Base-by-base conservation (phyloP, 164 flowering plant species). In the Umbilicus rupestris region DNA sequence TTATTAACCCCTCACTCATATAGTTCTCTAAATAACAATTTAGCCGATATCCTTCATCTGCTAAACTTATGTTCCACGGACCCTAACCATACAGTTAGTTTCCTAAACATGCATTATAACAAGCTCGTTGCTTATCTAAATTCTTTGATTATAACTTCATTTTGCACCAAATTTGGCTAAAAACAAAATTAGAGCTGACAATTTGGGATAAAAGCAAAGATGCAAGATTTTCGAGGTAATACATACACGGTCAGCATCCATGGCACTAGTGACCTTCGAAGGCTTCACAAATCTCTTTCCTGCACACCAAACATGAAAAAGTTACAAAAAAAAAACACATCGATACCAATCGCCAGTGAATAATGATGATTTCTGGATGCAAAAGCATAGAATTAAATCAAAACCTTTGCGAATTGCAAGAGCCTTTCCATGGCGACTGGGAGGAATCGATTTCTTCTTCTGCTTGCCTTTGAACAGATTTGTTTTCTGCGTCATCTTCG, bases 391-490 rank as follows among this genome's bases (percentile, higher is more conserved):
- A 35, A 35, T 35, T 35, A 35, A 7, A 35, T 35, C n/a, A n/a
- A n/a, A 16, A 72, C 96, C 97, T 84, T 88, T 90, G 73, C 92
- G 90, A 68, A 68, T 81, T 0, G 39, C 46, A 47, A 79, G 35
- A 39, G 65, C 12, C 70, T 87, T 90, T 7, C 96, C 96, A 75
- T 90, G 96, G 65, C 94, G 86, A 63, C 68, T 86, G 28, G 83
- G 85, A 68, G 88, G 87, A 26, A 80, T 65, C 0, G 79, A 29
- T 71, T 87, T 90, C 88, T 72, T 81, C 82, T 87, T 90, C 77
- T 84, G 73, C 49, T 89, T 80, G 50, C 94, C 96, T 74, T 90
- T 88, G 87, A 86, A 90, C n/a, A 85, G 71, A 66, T 52, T 75
- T 1, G 75, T 71, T 68, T 86, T 86, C 82, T 90, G 96, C 69